Conservation (phyloP, 352 stramenopile species). For the Peronosclerospora sorghi region DNA sequence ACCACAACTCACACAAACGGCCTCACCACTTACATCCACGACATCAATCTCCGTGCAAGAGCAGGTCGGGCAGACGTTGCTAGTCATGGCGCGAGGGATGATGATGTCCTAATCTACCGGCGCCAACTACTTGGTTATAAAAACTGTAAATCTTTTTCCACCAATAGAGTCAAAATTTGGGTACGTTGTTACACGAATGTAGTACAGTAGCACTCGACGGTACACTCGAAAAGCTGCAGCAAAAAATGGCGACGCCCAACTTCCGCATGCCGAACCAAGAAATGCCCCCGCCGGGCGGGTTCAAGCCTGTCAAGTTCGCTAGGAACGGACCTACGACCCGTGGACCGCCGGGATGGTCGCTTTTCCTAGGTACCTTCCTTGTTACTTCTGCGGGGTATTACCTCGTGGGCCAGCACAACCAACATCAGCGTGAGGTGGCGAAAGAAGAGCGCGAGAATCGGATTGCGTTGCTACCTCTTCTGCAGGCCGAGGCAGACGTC, state of each 20-base stretch:
- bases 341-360: slow-evolving; percentile 64
- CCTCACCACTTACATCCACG: slow-evolving; percentile 84
- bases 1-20: slow-evolving; percentile 80
- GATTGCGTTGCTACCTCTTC: slow-evolving; percentile 87
- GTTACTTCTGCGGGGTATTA: slow-evolving; percentile 70
- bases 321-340: slow-evolving; percentile 52
- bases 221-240: background rate
- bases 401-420: slow-evolving; percentile 70
- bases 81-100: slow-evolving; percentile 23
- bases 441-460: slow-evolving; percentile 87
- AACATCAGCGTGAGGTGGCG: slow-evolving; percentile 45
- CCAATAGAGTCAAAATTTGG: slow-evolving; percentile 5
- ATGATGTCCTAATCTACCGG: background rate
- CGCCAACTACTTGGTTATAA: background rate
- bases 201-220: background rate
- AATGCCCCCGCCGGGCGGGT: slow-evolving; percentile 73
- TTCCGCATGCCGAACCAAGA: slow-evolving; percentile 66
- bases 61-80: slow-evolving; percentile 89
- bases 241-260: slow-evolving; percentile 81
- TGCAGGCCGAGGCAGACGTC: slow-evolving; percentile 94
- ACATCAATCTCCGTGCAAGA: slow-evolving; percentile 92
- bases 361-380: slow-evolving; percentile 65
- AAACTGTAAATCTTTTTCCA: background rate
- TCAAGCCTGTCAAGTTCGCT: slow-evolving; percentile 54
- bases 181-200: no score